Evolutionary conservation across 2,329 filamentous ascomycete species (phyloP), one percentile per base, ranked within the genome.

Genomic region (Hyphodiscus sp.): DNA sequence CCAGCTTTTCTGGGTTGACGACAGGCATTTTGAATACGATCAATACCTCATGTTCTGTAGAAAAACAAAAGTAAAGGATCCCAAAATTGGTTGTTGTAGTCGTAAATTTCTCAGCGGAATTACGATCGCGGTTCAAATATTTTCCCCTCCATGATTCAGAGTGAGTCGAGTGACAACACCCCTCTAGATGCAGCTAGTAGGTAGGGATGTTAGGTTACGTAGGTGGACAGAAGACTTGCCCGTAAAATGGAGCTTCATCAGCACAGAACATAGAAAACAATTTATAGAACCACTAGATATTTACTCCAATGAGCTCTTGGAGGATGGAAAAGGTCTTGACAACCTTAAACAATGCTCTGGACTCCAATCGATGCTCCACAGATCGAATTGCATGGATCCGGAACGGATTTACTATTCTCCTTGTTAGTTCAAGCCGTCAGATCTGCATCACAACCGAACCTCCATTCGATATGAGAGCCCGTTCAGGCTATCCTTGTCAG

Each of bases 1-100:
- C 87, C 67, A 99, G 82, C 77, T 95, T 91, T 63, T 96, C 89
- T 59, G 91, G 84, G 60, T 83, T 87, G 62, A 99, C 90, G 61
- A 96, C 85, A 61, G 94, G 92, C 94, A 99, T 99, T 46, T 52
- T 63, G 55, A 47, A 42, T 47, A 50, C 54, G 42, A 49, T n/a
- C n/a, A n/a, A n/a, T 47, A 29, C 52, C 51, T 55, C 52, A 57
- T 55, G 41, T 49, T 53, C n/a, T n/a, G 9, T 41, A 41, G 41
- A 49, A 23, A 20, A 29, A 44, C 26, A 41, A 1, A 18, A 41
- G 43, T 19, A 50, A 43, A 23, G 18, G 29, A 18, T 29, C 33
- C 20, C 30, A 41, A 13, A 38, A 2, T 26, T 26, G 23, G 33
- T 38, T 38, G 33, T 15, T n/a, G 13, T 15, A 38, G 33, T 4